Evolutionary conservation across 2,329 filamentous ascomycete species (phyloP), one percentile per base, ranked within the genome.

Genomic region (Penicillium sp.): DNA sequence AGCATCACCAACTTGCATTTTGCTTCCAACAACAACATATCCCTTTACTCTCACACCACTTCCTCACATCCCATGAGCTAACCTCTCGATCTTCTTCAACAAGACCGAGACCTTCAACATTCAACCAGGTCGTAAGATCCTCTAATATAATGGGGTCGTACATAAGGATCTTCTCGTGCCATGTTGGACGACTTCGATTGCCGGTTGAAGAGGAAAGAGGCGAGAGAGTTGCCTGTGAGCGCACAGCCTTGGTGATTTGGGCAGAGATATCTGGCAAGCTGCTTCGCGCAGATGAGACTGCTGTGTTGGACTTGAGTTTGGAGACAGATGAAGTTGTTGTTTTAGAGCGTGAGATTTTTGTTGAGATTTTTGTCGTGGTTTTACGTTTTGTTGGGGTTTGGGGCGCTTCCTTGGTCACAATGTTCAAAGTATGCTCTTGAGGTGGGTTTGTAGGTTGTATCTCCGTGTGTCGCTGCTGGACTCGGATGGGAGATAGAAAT

Each of bases 91-190:
- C 87, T 65, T 84, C 89, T 0, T 86, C 86, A 0, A 86, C 82
- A 3, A 79, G 78, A 13, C 81, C 81, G 45, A 93, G 75, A 24
- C 86, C 84, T 13, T 88, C 88, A 3, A 82, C 82, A 65, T 96
- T 97, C 16, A 98, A 76, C 90, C 92, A 98, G 0, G 79, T 76
- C 0, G 93, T 84, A 14, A 99, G 78, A 63, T 97, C 92, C 74
- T 98, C 93, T 0, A 97, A 75, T 1, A 95, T 82, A 44, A 99
- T 89, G 0, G 93, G 91, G 67, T 98, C 93, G 71, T 96, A 98
- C 71, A 98, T 85, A 6, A 98, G 79, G 47, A 99, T 97, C 76
- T 92, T 96, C 74, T 98, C 91, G 65, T 96, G 82, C 90, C 93
- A 98, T 2, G 85, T 91, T 3, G 80, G 81, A 3, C 71, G 68